Conservation (phyloP, 2,329 filamentous ascomycete species). For the Canariomyces notabilis region DNA sequence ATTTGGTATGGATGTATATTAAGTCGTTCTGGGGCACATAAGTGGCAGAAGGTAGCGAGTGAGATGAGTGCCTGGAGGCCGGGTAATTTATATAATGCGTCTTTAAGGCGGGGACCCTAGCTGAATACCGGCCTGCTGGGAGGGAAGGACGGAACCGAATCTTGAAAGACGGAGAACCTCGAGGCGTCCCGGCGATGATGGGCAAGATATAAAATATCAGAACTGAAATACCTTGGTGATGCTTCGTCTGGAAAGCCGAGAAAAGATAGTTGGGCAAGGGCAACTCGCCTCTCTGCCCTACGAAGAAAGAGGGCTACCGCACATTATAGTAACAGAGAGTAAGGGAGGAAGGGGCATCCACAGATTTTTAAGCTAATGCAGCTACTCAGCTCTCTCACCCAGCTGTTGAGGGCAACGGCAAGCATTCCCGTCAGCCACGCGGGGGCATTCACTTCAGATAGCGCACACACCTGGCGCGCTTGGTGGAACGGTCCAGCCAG, state of each 20-base stretch:
- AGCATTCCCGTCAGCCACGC: not conserved
- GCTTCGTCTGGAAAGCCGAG: not conserved
- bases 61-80: not conserved
- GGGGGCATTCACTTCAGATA: not conserved
- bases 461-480: not conserved
- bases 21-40: slow-evolving; percentile 14
- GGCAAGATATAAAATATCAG: not conserved
- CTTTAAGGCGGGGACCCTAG: slow-evolving; percentile 1
- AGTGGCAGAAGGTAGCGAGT: slow-evolving; percentile 14
- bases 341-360: not conserved
- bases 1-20: slow-evolving; percentile 14
- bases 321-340: not conserved
- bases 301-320: not conserved
- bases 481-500: not conserved
- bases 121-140: slow-evolving; percentile 3
- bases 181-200: not conserved
- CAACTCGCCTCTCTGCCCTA: not conserved
- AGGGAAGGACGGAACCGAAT: not conserved
- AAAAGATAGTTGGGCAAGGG: not conserved
- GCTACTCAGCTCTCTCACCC: not conserved
- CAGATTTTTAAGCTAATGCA: not conserved
- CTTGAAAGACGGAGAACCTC: not conserved
- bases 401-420: not conserved
- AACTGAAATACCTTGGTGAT: not conserved
- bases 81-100: slow-evolving; percentile 4